Percentiles rank a stretch among this genome's conserved stretches.
Conservation (phyloP, 1,139 yeast species). For the Casaregolazyma lundiana region DNA sequence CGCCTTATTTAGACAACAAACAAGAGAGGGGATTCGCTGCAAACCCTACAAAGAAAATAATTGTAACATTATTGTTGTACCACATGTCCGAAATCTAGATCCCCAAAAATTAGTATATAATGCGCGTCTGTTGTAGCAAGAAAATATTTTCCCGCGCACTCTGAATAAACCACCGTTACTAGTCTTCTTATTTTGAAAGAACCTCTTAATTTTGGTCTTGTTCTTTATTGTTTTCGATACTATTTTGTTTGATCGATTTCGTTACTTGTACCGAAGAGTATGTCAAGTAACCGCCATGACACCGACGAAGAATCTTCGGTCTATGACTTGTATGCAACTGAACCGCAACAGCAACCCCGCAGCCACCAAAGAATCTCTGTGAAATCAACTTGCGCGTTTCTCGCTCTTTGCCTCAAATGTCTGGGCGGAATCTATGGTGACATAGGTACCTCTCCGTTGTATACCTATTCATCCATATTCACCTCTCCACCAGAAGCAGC, state of each 20-base stretch:
- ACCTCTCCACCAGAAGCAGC: conserved; percentile 35
- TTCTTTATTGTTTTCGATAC: too few species aligned
- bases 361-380: background rate
- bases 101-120: background rate
- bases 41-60: background rate
- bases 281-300: background rate
- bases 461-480: conserved; percentile 46
- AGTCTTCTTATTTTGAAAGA: background rate
- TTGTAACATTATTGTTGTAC: background rate
- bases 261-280: background rate
- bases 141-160: background rate
- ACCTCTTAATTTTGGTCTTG: too few species aligned
- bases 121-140: too few species aligned
- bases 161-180: background rate
- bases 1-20: background rate
- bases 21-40: conserved; percentile 1
- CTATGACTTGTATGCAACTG: background rate
- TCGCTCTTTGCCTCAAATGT: conserved; percentile 19
- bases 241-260: background rate
- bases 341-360: background rate
- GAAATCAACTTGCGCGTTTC: background rate
- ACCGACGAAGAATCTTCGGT: background rate
- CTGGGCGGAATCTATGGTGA: conserved; percentile 62
- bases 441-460: conserved; percentile 57
- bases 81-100: background rate